Evolutionary conservation across 805 yeast genomes (phyloP).

Genomic region (Metschnikowia drakensbergensis): DNA sequence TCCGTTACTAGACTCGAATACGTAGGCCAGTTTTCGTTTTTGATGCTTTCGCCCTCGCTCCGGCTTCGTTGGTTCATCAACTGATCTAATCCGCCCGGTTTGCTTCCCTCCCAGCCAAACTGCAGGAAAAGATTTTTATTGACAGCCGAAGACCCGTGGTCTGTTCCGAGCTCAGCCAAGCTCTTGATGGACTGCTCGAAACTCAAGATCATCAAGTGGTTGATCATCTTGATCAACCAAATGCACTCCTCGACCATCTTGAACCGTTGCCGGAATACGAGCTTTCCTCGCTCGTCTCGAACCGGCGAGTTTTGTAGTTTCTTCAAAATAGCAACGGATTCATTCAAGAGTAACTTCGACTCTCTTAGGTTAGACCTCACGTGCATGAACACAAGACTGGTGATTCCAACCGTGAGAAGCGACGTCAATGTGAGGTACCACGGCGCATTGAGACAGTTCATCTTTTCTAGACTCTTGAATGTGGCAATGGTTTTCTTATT

Average conservation of each 20-base stretch:
- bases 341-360: constrained; percentile 23
- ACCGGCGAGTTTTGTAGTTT: constrained; percentile 30
- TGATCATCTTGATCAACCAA: constrained; percentile 59
- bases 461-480: constrained; percentile 16
- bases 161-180: constrained; percentile 43
- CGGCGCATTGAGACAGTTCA: constrained; percentile 37
- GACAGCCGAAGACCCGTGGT: constrained; percentile 51
- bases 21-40: background rate
- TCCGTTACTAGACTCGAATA: background rate
- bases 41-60: background rate
- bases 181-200: constrained; percentile 38
- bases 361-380: constrained; percentile 33
- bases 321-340: constrained; percentile 23
- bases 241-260: constrained; percentile 57
- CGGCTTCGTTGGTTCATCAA: constrained; percentile 19
- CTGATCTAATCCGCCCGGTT: constrained; percentile 5
- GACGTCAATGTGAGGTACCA: constrained; percentile 51
- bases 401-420: constrained; percentile 43
- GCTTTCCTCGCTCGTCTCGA: constrained; percentile 27
- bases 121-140: constrained; percentile 47
- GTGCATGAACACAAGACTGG: constrained; percentile 39
- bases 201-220: constrained; percentile 46
- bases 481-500: constrained; percentile 12
- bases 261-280: constrained; percentile 31
- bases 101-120: constrained; percentile 32